Evolutionary conservation across 1,284 basidiomycete species (phyloP), one percentile per base, ranked within the genome.

Genomic region (Ustilago shanxiensis): DNA sequence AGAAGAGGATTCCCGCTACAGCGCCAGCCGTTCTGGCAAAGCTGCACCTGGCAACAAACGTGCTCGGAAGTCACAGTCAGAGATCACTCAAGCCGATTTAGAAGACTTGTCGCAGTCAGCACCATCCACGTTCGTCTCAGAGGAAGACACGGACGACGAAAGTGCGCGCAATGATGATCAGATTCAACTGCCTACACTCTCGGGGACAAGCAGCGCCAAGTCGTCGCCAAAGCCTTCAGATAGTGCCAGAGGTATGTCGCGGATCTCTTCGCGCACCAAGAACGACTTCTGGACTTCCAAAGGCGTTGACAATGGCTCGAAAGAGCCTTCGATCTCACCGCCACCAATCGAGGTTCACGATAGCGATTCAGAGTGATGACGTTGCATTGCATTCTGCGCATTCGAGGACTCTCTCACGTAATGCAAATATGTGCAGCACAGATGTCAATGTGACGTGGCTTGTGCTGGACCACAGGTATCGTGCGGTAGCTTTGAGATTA

Each of bases 71-170:
- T 13, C 55, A 0, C 41, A 60, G 14, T 24, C 60, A 11, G 69
- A 72, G 24, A 69, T 77, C 53, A 66, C 69, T 5, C 69, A 69
- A 33, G 61, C 62, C 18, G 74, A 77, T 39, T 35, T 76, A 51
- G 74, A 77, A 45, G 69, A 72, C 6, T 33, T 77, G 62, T 77
- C 74, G 7, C 74, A 72, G 13, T 72, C 74, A 10, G 74, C 69
- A 47, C 69, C 74, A 5, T 72, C 69, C 20, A 72, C 69, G 2
- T 77, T 77, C 37, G 69, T 77, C 31, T 76, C 73, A 14, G 72
- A 70, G 31, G 73, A 76, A 26, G 61, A 76, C 24, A 60, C 54
- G 9, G 66, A 68, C 35, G 72, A 74, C 18, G 60, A 74, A 1
- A 55, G 59, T 39, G 49, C 53, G 16, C 59, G 54, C 11, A 61